Evolutionary conservation across 441 rosid genomes (phyloP).

Genomic region (Populus tomentosa): DNA sequence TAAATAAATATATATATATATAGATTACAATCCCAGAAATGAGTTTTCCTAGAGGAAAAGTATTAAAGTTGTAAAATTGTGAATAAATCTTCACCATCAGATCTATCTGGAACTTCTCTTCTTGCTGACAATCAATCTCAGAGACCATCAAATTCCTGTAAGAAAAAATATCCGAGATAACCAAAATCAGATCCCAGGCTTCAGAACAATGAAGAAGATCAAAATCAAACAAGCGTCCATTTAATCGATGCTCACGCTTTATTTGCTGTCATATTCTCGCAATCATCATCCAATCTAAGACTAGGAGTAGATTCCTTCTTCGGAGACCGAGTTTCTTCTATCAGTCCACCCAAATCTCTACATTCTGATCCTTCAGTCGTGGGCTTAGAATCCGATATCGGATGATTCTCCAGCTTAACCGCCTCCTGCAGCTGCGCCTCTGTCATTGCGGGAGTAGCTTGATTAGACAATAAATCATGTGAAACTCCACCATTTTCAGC

Average conservation of each 20-base stretch:
- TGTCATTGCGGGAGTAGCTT: slow-evolving; percentile 16
- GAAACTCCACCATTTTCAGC: slow-evolving; percentile 39
- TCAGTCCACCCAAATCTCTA: slow-evolving; percentile 34
- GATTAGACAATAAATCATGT: slow-evolving; percentile 27
- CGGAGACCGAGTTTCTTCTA: slow-evolving; percentile 61
- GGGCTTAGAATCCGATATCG: slow-evolving; percentile 36
- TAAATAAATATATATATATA: not conserved
- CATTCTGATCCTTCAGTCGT: slow-evolving; percentile 36
- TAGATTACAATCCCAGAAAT: not conserved
- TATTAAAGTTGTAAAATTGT: not conserved
- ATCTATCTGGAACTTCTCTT: slow-evolving; percentile 92
- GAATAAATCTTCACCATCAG: slow-evolving; percentile 66
- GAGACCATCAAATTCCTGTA: slow-evolving; percentile 41
- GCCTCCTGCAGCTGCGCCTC: slow-evolving; percentile 22
- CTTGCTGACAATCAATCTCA: slow-evolving; percentile 45
- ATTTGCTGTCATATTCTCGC: slow-evolving; percentile 30
- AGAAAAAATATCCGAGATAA: slow-evolving; percentile 4
- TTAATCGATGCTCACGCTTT: slow-evolving; percentile 46
- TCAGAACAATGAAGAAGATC: not conserved
- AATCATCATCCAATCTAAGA: slow-evolving; percentile 50
- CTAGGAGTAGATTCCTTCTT: slow-evolving; percentile 49
- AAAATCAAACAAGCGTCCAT: not conserved
- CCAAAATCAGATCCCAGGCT: not conserved
- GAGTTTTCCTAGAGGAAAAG: not conserved
- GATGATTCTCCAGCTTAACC: slow-evolving; percentile 34